Conservation (phyloP, 2,329 filamentous ascomycete genomes). For the Mycosphaerelloides madeirae region DNA sequence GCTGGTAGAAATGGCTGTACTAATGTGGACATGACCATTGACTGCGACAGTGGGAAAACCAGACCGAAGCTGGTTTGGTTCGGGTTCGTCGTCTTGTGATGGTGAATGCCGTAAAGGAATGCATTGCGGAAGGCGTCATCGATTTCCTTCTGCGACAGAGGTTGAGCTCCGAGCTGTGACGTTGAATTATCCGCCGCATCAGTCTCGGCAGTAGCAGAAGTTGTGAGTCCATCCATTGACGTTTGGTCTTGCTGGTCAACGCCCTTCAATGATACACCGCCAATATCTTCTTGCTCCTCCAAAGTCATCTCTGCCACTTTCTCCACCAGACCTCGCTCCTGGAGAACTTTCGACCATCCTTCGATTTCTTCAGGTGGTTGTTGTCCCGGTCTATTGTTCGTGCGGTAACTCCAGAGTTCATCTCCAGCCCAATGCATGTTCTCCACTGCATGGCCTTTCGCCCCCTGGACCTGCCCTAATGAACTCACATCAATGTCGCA, state of each 20-base stretch:
- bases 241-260: constrained; percentile 22
- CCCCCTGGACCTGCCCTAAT: constrained; percentile 53
- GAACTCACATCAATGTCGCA: constrained; percentile 59
- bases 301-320: constrained; percentile 41
- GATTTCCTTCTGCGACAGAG: constrained; percentile 58
- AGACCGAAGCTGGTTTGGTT: constrained; percentile 51
- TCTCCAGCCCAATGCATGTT: constrained; percentile 65
- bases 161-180: constrained; percentile 18
- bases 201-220: constrained; percentile 15
- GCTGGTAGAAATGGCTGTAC: constrained; percentile 63
- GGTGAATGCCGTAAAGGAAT: constrained; percentile 58
- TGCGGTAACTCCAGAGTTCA: constrained; percentile 63
- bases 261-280: constrained; percentile 40
- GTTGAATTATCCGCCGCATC: constrained; percentile 23
- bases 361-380: constrained; percentile 50
- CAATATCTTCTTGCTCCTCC: constrained; percentile 41
- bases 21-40: constrained; percentile 58
- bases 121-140: constrained; percentile 62
- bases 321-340: constrained; percentile 35
- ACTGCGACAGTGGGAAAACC: constrained; percentile 59
- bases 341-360: constrained; percentile 44
- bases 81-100: constrained; percentile 54
- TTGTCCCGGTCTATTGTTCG: constrained; percentile 49
- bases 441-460: constrained; percentile 60
- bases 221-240: constrained; percentile 16